These are phyloP conservation scores for Brachypodium distachyon DNA, from an alignment of 202 grass and related monocot genomes.

Conservation along the genomic window DNA sequence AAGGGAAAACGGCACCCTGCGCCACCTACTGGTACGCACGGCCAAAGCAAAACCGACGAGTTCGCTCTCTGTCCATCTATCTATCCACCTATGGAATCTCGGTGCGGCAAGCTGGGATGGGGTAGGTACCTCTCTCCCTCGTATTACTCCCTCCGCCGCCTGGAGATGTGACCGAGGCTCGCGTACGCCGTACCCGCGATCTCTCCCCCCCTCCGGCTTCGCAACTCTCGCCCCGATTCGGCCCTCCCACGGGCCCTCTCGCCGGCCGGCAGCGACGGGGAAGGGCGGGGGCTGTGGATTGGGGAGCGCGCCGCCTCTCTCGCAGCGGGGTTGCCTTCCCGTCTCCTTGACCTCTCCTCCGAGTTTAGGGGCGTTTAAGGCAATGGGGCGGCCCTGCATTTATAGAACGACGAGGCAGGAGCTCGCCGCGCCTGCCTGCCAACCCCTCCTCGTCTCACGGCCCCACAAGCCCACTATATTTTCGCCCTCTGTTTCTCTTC, in stretches of 20 bases:
- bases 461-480: constrained; percentile 21
- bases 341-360: constrained; percentile 29
- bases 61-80: not conserved
- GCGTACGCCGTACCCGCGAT: not conserved
- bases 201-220: not conserved
- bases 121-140: constrained; percentile 35
- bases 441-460: constrained; percentile 17
- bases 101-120: not conserved
- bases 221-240: not conserved
- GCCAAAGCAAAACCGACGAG: not conserved
- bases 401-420: constrained; percentile 19
- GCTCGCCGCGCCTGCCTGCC: constrained; percentile 4
- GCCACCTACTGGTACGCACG: not conserved
- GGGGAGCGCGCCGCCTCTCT: constrained; percentile 16
- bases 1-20: not conserved
- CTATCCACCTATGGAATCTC: not conserved
- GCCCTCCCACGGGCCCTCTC: not conserved
- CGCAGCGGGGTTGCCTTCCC: not conserved
- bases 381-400: constrained; percentile 17
- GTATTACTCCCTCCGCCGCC: constrained; percentile 16
- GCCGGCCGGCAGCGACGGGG: not conserved
- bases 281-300: not conserved
- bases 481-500: constrained; percentile 3
- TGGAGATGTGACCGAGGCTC: not conserved
- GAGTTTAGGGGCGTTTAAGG: constrained; percentile 12